phyloP scores from a whole-genome alignment of 75 land plant genomes.

The Pseudotsuga menziesii region DNA sequence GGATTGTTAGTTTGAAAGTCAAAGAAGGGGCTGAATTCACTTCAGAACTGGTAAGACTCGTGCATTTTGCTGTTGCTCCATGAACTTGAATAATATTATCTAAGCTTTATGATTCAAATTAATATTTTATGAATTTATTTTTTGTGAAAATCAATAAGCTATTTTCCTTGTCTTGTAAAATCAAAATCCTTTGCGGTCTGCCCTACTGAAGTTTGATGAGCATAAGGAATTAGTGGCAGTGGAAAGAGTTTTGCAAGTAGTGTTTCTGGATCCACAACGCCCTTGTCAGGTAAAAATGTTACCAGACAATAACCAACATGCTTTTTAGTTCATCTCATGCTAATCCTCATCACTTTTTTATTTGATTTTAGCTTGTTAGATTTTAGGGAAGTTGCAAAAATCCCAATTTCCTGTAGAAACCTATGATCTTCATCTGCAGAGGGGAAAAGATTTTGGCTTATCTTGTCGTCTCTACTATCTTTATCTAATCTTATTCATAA shows the following conservation, averaged over 20 bases:
- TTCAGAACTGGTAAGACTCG: constrained; percentile 73
- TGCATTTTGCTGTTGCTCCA: neutral
- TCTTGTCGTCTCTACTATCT: neutral
- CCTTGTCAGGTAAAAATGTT: constrained; percentile 48
- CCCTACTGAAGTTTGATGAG: constrained; percentile 67
- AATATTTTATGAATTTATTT: neutral
- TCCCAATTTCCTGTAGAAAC: neutral
- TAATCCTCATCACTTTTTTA: neutral
- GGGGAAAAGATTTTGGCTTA: neutral
- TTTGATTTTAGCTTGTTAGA: neutral
- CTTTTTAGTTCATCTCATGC: neutral
- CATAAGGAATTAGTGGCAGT: constrained; percentile 77
- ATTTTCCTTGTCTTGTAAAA: neutral
- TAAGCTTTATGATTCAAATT: neutral
- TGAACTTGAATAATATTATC: neutral
- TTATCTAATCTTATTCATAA: neutral
- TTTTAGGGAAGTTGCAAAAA: neutral
- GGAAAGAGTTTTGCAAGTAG: constrained; percentile 76
- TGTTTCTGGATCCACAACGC: constrained; percentile 70
- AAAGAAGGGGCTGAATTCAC: constrained; percentile 75
- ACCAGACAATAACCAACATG: neutral
- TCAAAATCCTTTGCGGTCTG: neutral
- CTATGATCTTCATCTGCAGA: neutral
- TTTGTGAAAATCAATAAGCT: neutral
- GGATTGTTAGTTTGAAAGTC: constrained; percentile 92